Conservation (phyloP, 2,329 filamentous ascomycete species). For the Elsinoe necatrix region DNA sequence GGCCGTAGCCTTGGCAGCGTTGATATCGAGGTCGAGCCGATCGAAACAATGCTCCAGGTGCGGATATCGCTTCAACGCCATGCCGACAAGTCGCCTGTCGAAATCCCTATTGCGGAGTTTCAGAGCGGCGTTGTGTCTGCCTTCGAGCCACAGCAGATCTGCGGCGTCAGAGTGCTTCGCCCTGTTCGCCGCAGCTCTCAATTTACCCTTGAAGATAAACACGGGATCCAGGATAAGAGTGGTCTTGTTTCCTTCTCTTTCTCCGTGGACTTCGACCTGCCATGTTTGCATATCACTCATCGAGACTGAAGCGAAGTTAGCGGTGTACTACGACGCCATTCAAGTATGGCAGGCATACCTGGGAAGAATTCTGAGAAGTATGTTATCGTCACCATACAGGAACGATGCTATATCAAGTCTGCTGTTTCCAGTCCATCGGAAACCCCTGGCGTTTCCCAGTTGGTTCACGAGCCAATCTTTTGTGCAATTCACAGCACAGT, state of each 20-base stretch:
- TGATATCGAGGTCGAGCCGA: constrained; percentile 5
- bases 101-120: constrained; percentile 15
- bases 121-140: constrained; percentile 16
- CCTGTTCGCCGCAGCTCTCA: constrained; percentile 22
- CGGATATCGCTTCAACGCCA: constrained; percentile 21
- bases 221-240: constrained; percentile 21
- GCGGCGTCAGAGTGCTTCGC: constrained; percentile 22
- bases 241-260: neutral
- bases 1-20: neutral
- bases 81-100: constrained; percentile 19
- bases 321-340: neutral
- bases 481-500: neutral
- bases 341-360: neutral
- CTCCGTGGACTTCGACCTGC: neutral
- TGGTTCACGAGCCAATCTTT: neutral
- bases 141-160: constrained; percentile 22
- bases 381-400: neutral
- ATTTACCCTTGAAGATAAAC: constrained; percentile 24
- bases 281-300: neutral
- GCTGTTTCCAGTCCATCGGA: neutral
- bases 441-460: neutral
- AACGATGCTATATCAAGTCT: neutral
- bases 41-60: constrained; percentile 17
- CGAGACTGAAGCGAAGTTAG: neutral
- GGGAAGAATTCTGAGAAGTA: neutral